Percentiles rank a stretch among this genome's conserved stretches.
Evolutionary conservation across 106 monocot genomes (phyloP).

Genomic region (Acorus gramineus): DNA sequence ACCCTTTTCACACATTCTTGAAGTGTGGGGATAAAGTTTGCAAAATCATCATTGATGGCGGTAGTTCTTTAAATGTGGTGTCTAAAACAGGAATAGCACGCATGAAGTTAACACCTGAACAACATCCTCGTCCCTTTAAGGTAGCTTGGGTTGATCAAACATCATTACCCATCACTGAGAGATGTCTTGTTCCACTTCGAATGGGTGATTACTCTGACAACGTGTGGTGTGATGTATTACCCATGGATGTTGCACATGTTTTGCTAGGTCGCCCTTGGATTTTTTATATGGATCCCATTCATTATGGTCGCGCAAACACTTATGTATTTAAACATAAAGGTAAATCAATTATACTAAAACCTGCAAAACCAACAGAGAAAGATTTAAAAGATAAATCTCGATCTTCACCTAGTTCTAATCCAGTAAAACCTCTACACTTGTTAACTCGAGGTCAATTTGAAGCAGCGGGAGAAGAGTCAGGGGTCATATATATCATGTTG

Average conservation of each 20-base stretch:
- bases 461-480: no score
- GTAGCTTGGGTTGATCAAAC: neutral
- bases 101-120: neutral
- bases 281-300: no score
- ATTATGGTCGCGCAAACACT: no score
- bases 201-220: neutral
- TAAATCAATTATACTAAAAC: no score
- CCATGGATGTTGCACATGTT: neutral
- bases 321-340: no score
- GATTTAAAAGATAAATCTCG: no score
- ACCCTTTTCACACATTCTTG: neutral
- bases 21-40: conserved; percentile 1
- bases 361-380: no score
- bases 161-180: neutral
- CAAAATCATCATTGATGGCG: neutral
- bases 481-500: no score
- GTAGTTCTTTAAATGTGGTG: neutral
- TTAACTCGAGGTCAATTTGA: no score
- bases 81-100: neutral
- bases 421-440: no score
- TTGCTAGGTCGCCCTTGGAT: neutral
- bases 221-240: neutral
- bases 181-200: neutral
- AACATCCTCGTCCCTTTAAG: neutral
- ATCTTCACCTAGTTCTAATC: no score